Evolutionary conservation across 2,329 filamentous ascomycete genomes (phyloP), one percentile per base, ranked within the genome.

Genomic region (Fusarium denticulatum): DNA sequence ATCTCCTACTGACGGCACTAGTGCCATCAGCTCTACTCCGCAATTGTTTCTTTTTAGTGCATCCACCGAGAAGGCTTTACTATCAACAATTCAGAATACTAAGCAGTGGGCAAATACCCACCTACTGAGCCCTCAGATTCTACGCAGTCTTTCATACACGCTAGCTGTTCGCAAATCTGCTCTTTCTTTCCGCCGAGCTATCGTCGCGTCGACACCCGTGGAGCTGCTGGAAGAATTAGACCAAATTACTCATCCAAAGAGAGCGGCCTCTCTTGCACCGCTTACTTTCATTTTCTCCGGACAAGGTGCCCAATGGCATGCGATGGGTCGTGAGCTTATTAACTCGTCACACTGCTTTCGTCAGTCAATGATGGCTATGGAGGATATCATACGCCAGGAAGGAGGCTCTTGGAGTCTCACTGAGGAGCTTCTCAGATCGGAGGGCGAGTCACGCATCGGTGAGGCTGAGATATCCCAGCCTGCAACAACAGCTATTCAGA

Each of bases 251-350:
- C 7, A 36, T 18, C 36, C 55, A 7, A 64, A 49, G 36, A 40
- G 55, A 49, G 56, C 20, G 0, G 22, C 36, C 2, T 37, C 36
- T 11, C 20, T 22, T n/a, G 43, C 37, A 30, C 55, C 55, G 26
- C 36, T 64, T 22, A 61, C 14, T 4, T 64, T 64, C 18, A 28
- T 64, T 3, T 61, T 64, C 37, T 64, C 60, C 1, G 60, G 60
- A 7, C 60, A 64, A 30, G 55, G 60, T 12, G 60, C 60, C 11
- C 60, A 50, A 37, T 64, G 60, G 60, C 20, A 61, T 22, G 55
- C 43, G 2, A 64, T 64, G 60, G 60, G 55, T 3, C 55, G 60
- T 11, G 60, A 64, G 10, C 37, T 64, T 3, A 37, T 64, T 6
- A 26, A 6, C 2, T 43, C 16, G 7, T 64, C 60, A 18, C 28